A percentile compares a stretch with the other conserved stretches of the same genome.
phyloP scores from a whole-genome alignment of 441 rosid genomes.

The Hura crepitans region DNA sequence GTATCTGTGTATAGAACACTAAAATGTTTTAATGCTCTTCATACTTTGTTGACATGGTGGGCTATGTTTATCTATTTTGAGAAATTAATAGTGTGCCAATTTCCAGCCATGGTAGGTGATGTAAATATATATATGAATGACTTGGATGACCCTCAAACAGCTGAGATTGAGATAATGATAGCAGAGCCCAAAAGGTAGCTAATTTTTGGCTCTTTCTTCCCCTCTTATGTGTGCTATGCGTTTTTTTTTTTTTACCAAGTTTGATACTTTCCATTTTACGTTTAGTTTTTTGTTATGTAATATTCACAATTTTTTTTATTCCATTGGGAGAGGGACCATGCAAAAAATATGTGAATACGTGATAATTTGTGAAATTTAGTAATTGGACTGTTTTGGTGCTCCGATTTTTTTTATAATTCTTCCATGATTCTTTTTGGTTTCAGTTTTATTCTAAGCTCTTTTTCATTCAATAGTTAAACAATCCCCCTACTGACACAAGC shows the following conservation, averaged over 20 bases:
- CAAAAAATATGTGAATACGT: background rate
- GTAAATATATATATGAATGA: conserved; percentile 93
- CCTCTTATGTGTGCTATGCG: background rate
- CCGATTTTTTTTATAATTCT: background rate
- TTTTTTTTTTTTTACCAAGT: conserved; percentile 10
- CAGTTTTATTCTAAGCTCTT: too few relatives aligned
- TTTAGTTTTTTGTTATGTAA: background rate
- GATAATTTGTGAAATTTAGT: background rate
- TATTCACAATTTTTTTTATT: background rate
- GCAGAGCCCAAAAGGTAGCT: conserved; percentile 72
- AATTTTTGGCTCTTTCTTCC: conserved; percentile 16
- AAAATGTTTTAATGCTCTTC: background rate
- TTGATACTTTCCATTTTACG: background rate
- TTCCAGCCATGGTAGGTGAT: conserved; percentile 86
- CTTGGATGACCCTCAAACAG: conserved; percentile 66
- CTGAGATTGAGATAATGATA: conserved; percentile 91
- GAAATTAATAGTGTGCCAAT: conserved; percentile 15
- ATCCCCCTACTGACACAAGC: too few relatives aligned
- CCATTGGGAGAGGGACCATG: background rate
- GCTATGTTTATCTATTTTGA: background rate
- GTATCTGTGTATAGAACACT: background rate
- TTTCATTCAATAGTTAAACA: too few relatives aligned
- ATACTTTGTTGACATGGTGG: background rate
- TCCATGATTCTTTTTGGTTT: too few relatives aligned
- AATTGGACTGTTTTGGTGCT: background rate